Conservation (phyloP, 1,139 yeast genomes). For the Suhomyces panamericanus region DNA sequence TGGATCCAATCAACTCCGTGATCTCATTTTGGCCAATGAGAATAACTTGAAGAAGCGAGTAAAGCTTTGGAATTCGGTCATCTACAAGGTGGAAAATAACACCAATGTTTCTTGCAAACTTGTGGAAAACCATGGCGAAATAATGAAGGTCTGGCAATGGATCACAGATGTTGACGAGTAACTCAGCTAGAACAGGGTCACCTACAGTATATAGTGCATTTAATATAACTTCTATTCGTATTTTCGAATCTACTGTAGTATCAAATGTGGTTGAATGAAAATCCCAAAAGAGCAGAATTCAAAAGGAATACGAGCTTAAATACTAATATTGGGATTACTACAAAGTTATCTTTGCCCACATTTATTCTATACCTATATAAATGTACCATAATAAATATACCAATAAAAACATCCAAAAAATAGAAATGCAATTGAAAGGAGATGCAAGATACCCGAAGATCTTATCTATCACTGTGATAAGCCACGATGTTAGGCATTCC, state of each 20-base stretch:
- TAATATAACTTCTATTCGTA: neutral
- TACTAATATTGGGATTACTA: too few species aligned
- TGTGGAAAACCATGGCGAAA: constrained; percentile 80
- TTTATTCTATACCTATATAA: too few species aligned
- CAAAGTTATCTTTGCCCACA: too few species aligned
- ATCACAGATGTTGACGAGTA: constrained; percentile 41
- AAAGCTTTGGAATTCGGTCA: constrained; percentile 65
- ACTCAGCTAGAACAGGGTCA: neutral
- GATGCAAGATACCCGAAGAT: neutral
- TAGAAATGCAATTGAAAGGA: neutral
- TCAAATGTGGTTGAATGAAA: too few species aligned
- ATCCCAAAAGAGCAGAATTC: too few species aligned
- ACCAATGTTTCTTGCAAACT: constrained; percentile 60
- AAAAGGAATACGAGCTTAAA: too few species aligned
- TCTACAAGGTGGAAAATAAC: constrained; percentile 61
- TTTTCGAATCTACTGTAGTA: too few species aligned
- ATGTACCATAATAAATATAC: too few species aligned
- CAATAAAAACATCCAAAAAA: too few species aligned
- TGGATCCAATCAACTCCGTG: constrained; percentile 78
- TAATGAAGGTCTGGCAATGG: constrained; percentile 92
- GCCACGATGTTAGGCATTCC: constrained; percentile 45
- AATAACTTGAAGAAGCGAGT: constrained; percentile 45
- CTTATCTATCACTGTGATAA: constrained; percentile 15
- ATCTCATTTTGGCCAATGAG: constrained; percentile 56
- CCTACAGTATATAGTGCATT: constrained; percentile 6